Evolutionary conservation across 495 filamentous ascomycete species (phyloP).

Genomic region (Acidiella bohemica): DNA sequence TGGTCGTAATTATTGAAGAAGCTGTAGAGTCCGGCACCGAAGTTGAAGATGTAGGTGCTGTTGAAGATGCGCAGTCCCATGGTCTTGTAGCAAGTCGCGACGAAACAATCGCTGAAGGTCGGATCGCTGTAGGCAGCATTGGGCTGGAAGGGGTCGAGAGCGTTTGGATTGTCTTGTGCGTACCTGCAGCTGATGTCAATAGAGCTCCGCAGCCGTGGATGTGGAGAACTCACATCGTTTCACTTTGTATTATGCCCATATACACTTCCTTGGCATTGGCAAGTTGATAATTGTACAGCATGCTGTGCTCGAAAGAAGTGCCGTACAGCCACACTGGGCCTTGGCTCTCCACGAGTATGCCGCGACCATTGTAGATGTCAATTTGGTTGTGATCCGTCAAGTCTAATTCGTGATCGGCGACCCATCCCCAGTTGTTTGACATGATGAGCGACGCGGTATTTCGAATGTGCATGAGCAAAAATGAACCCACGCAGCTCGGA

Average conservation of each 20-base stretch:
- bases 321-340: conserved; percentile 53
- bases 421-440: conserved; percentile 94
- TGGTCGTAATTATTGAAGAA: conserved; percentile 54
- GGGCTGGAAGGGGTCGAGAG: conserved; percentile 51
- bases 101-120: conserved; percentile 50
- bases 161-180: conserved; percentile 73
- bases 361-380: conserved; percentile 84
- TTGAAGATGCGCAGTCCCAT: conserved; percentile 64
- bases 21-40: conserved; percentile 34
- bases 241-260: conserved; percentile 76
- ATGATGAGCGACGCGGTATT: conserved; percentile 57
- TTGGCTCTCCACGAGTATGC: conserved; percentile 56
- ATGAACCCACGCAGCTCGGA: conserved; percentile 52
- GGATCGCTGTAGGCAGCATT: conserved; percentile 59
- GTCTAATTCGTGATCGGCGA: conserved; percentile 86
- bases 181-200: conserved; percentile 34
- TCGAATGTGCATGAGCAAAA: conserved; percentile 73
- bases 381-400: conserved; percentile 63
- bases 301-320: conserved; percentile 74
- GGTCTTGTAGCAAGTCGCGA: conserved; percentile 53
- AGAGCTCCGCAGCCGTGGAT: neutral
- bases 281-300: conserved; percentile 84
- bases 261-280: conserved; percentile 67
- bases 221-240: conserved; percentile 48
- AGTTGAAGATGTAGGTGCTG: conserved; percentile 22